These are phyloP conservation scores for Gonium pectorale DNA, from an alignment of 139 green algal species.

Conservation along the genomic window DNA sequence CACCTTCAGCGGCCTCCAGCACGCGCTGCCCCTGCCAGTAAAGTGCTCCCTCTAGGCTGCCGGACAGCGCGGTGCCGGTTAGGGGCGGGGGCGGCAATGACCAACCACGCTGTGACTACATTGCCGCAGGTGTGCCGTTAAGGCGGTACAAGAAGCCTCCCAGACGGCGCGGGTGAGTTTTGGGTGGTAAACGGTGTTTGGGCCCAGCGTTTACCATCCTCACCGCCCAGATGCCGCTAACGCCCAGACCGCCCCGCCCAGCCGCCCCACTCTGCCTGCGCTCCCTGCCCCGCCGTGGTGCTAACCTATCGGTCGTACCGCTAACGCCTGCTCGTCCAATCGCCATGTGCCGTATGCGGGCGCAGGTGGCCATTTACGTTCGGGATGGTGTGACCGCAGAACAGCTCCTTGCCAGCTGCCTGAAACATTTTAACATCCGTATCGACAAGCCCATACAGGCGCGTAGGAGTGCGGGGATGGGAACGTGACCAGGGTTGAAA, in stretches of 20 bases:
- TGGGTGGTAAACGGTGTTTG: too few species aligned
- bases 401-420: constrained; percentile 67
- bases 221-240: too few species aligned
- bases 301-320: too few species aligned
- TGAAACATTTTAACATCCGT: constrained; percentile 77
- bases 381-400: constrained; percentile 58
- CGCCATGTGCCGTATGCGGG: neutral
- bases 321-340: too few species aligned
- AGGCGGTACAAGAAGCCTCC: constrained; percentile 40
- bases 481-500: too few species aligned
- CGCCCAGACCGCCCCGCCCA: neutral
- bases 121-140: constrained; percentile 67
- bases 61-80: too few species aligned
- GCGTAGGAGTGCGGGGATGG: neutral
- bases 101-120: too few species aligned
- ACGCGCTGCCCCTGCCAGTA: too few species aligned
- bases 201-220: too few species aligned
- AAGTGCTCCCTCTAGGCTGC: too few species aligned
- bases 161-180: neutral
- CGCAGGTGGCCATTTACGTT: constrained; percentile 81
- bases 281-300: neutral
- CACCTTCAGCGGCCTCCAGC: too few species aligned
- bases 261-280: neutral
- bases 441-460: constrained; percentile 64
- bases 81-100: too few species aligned